These are phyloP conservation scores for Ceratocystis harringtonii DNA, from an alignment of 2,329 filamentous ascomycete genomes.

Conservation along the genomic window DNA sequence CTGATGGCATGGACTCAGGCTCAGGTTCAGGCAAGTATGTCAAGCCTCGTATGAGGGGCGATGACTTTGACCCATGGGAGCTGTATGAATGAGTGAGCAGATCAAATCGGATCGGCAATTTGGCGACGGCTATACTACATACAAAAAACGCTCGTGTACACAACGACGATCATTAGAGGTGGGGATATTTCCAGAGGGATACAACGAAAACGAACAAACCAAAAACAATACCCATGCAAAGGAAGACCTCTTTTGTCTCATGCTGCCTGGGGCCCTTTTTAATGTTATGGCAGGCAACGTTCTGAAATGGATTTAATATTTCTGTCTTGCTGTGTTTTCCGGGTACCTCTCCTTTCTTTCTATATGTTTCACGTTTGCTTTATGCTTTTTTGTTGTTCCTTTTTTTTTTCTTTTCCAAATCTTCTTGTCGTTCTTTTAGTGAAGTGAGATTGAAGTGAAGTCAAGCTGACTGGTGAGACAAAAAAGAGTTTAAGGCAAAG, in stretches of 20 bases:
- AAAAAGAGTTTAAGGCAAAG: background rate
- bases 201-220: background rate
- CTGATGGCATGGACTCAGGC: constrained; percentile 10
- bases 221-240: too few relatives aligned
- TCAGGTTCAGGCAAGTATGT: constrained; percentile 4
- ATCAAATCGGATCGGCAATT: background rate
- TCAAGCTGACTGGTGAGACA: too few relatives aligned
- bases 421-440: background rate
- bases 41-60: constrained; percentile 15
- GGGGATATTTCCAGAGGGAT: background rate
- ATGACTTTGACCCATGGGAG: constrained; percentile 17
- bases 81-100: constrained; percentile 20
- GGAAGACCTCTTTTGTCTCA: too few relatives aligned
- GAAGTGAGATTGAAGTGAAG: background rate
- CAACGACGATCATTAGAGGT: constrained; percentile 2
- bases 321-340: background rate
- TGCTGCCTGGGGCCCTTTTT: background rate
- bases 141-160: constrained; percentile 4
- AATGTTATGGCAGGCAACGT: background rate
- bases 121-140: background rate
- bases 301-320: background rate
- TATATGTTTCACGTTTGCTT: constrained; percentile 1
- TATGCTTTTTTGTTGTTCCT: background rate
- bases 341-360: background rate
- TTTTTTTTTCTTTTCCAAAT: background rate